A percentile compares a stretch with the other conserved stretches of the same genome.
These are phyloP conservation scores for Fusarium succisae DNA, from an alignment of 2,329 filamentous ascomycete species.

Conservation along the genomic window DNA sequence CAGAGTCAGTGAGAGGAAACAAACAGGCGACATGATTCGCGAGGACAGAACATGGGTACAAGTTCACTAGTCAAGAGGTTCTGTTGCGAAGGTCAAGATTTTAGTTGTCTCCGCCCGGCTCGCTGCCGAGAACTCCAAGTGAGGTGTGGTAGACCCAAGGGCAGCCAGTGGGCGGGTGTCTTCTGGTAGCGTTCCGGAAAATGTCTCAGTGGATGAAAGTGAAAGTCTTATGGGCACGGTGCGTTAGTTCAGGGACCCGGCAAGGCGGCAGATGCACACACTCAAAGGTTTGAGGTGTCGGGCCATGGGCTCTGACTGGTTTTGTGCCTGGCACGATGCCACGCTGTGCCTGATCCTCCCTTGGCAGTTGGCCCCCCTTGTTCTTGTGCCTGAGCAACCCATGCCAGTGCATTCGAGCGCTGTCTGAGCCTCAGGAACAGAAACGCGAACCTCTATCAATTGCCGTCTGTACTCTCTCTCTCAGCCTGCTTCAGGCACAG, in stretches of 20 bases:
- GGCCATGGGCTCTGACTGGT: conserved; percentile 26
- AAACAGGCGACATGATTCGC: conserved; percentile 37
- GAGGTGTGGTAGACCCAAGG: conserved; percentile 22
- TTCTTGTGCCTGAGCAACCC: conserved; percentile 31
- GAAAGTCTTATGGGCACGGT: conserved; percentile 36
- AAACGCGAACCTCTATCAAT: not conserved
- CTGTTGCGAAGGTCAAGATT: not conserved
- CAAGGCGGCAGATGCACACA: conserved; percentile 38
- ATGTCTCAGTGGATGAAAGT: conserved; percentile 36
- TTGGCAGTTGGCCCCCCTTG: conserved; percentile 5
- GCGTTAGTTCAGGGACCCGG: conserved; percentile 42
- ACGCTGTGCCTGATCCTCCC: conserved; percentile 26
- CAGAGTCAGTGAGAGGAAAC: conserved; percentile 17
- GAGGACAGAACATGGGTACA: conserved; percentile 21
- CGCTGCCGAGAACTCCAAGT: conserved; percentile 24
- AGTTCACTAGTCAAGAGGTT: conserved; percentile 28
- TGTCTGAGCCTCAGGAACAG: not conserved
- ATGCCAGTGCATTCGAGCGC: not conserved
- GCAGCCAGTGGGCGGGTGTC: conserved; percentile 20
- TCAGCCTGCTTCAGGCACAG: not conserved
- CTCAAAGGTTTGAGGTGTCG: conserved; percentile 35
- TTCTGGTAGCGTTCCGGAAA: conserved; percentile 28
- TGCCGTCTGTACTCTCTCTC: not conserved
- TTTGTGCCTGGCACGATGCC: conserved; percentile 29
- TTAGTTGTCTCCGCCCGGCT: conserved; percentile 26